phyloP scores from a whole-genome alignment of 2,329 filamentous ascomycete genomes.

The Hymenotorrendiella dingleyae region DNA sequence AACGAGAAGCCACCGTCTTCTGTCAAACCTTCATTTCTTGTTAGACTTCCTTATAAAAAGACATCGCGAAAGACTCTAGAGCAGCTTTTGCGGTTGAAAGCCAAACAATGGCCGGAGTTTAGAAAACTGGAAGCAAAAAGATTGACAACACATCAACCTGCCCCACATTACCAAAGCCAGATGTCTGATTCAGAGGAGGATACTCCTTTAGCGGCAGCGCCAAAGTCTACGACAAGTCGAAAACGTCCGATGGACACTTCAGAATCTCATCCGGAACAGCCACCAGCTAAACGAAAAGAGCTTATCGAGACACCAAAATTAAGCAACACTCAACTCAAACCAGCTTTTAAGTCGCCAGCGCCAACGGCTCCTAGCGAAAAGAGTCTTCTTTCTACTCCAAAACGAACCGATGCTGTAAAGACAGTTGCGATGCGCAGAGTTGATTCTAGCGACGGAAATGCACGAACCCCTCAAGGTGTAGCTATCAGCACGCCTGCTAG shows the following conservation, averaged over 20 bases:
- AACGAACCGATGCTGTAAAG: slow-evolving; percentile 35
- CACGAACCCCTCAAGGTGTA: slow-evolving; percentile 32
- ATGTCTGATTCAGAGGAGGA: slow-evolving; percentile 23
- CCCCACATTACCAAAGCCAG: neutral
- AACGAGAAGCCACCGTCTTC: slow-evolving; percentile 9
- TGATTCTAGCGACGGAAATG: slow-evolving; percentile 35
- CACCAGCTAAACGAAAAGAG: slow-evolving; percentile 29
- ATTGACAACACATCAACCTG: slow-evolving; percentile 2
- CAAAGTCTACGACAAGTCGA: slow-evolving; percentile 20
- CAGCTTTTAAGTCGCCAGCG: slow-evolving; percentile 31
- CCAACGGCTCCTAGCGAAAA: slow-evolving; percentile 21
- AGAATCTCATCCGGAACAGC: slow-evolving; percentile 24
- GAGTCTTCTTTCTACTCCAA: slow-evolving; percentile 34
- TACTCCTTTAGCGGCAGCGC: slow-evolving; percentile 35
- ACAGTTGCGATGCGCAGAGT: slow-evolving; percentile 33
- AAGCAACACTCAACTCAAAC: slow-evolving; percentile 30
- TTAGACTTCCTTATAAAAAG: slow-evolving; percentile 30
- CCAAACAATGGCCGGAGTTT: slow-evolving; percentile 15
- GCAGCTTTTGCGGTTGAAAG: slow-evolving; percentile 22
- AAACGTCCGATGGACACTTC: slow-evolving; percentile 23
- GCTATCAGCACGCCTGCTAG: slow-evolving; percentile 30
- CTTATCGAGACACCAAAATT: slow-evolving; percentile 33
- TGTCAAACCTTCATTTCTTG: slow-evolving; percentile 11
- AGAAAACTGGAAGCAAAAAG: slow-evolving; percentile 16
- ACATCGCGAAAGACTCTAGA: slow-evolving; percentile 21